Evolutionary conservation across 2,329 filamentous ascomycete species (phyloP), one percentile per base, ranked within the genome.

Genomic region (Fusarium temperatum): DNA sequence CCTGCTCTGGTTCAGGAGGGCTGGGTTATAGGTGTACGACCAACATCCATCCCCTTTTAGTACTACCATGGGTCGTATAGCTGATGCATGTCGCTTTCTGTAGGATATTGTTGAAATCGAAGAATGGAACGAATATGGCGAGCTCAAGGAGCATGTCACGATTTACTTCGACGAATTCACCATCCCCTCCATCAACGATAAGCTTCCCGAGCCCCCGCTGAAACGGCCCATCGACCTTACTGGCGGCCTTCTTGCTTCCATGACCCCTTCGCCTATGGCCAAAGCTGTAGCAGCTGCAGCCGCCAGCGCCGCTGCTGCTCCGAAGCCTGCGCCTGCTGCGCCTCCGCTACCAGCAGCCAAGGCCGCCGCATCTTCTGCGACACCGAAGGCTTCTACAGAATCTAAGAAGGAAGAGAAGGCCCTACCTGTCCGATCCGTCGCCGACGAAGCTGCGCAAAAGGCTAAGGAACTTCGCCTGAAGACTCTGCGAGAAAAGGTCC

Each of bases 101-200:
- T 50, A 98, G 95, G 96, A 98, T 81, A 88, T 98, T 56, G 93
- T 96, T 73, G 92, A 98, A 83, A 91, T 98, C 73, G 96, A 99
- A 84, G 96, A 99, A 81, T 98, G 96, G 96, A 99, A 99, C 85
- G 96, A 99, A 82, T 98, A 97, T 83, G 95, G 95, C 83, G 96
- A 98, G 84, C 89, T 99, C 70, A 94, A 95, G 82, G 90, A 96
- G 83, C 93, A 96, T 78, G 90, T 98, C 77, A 91, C 87, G 69
- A 89, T 92, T 76, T 90, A 88, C 83, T 89, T 89, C 81, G 89
- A 91, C 83, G 89, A 91, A 75, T 85, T 85, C 78, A 90, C 89
- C 55, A 89, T 90, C 75, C 87, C 88, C 39, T 81, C 85, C 80
- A 86, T 89, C 83, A 81, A 85, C 84, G 82, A 88, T 76, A 86